Evolutionary conservation across 2,329 filamentous ascomycete species (phyloP), one percentile per base, ranked within the genome.

Genomic region (Fusarium lateritium): DNA sequence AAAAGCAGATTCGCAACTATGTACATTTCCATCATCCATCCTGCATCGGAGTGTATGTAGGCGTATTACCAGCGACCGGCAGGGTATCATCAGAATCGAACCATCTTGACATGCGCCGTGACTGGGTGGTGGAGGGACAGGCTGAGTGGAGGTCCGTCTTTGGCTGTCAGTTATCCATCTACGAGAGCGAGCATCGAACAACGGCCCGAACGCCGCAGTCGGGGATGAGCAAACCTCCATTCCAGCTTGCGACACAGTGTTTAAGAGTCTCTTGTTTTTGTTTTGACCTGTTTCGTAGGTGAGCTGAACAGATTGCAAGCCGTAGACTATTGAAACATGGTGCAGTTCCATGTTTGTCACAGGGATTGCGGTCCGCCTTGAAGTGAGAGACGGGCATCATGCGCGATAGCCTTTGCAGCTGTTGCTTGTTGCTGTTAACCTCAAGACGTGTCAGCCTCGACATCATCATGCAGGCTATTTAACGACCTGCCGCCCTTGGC

Each of bases 71-170:
- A 65, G 59, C 26, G 40, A 60, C 62, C 46, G 61, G 36, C 53
- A 65, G 53, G 62, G 62, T 65, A 65, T 54, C 60, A 65, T 60
- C 38, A 52, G 42, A 60, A 65, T 65, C 62, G 62, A 65, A 65
- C 60, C 62, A 65, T 65, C 45, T 65, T 60, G 53, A 44, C 46
- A 65, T 65, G 53, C 62, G 53, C 60, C 53, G 61, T 60, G 62
- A 61, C 54, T 26, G 26, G 54, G 55, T 65, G 61, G 54, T 52
- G 60, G 57, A 62, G 57, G 57, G 56, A 31, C 11, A 45, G 43
- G 31, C 17, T 55, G 49, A 63, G 50, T 52, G 64, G 63, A 63
- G 63, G 65, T 43, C 31, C 15, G 31, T 60, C 60, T 65, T 62
- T 55, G 38, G 65, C 53, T 69, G 65, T 51, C 54, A 53, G 38